Evolutionary conservation across 1,284 basidiomycete genomes (phyloP), one percentile per base, ranked within the genome.

Genomic region (Malassezia globosa): DNA sequence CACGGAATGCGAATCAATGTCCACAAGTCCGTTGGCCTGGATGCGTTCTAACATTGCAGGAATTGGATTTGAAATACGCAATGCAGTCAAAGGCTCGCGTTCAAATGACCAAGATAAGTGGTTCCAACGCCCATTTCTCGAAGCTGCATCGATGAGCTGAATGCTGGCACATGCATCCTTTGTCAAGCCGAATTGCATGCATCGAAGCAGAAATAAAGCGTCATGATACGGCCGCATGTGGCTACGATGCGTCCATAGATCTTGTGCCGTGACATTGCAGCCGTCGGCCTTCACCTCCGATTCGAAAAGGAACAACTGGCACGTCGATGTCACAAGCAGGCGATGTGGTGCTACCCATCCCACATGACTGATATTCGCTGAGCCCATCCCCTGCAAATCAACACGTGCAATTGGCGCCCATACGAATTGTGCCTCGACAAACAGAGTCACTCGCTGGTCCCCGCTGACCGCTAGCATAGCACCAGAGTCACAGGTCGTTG

Each of bases 231-330:
- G 36, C 11, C 38, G 24, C 18, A 45, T 37, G 8, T 38, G 18
- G 8, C n/a, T 18, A 11, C 26, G 29, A 34, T 40, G 21, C 5
- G 37, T 23, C 18, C 39, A 27, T 19, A 41, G 24, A 21, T 43
- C 41, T 11, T 33, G 35, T 38, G 22, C 24, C 7, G 26, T 14
- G 7, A 22, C 19, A 0, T 27, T 11, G n/a, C n/a, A n/a, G 18
- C 18, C 11, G 22, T 39, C 13, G 6, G 23, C 23, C 8, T 18
- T 34, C 23, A 24, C 18, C 18, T 24, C 22, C 10, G 42, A 35
- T 18, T 45, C 37, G 34, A 39, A 46, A 22, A 51, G 24, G 38
- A 51, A 51, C 26, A 51, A 26, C 29, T 51, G 49, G 33, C 49
- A 51, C 21, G 38, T 26, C 14, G 49, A 51, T 18, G 49, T 19